These are phyloP conservation scores for Epichloe sibirici DNA, from an alignment of 2,329 filamentous ascomycete species.

Conservation along the genomic window DNA sequence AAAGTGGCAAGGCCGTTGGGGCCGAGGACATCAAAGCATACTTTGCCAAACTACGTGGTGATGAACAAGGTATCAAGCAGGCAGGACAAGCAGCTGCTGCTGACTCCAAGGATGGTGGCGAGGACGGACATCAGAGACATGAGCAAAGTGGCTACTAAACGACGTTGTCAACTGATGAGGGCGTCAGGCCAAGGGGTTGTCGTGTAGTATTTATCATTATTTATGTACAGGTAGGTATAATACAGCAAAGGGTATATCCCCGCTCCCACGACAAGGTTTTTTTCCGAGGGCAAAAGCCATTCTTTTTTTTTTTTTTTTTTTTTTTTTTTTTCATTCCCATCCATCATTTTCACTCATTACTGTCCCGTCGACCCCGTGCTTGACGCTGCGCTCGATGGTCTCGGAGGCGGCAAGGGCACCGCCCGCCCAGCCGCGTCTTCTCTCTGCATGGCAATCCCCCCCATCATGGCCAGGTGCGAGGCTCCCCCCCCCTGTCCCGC, in stretches of 20 bases:
- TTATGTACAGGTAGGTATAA: too few relatives aligned
- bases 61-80: slow-evolving; percentile 60
- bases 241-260: too few relatives aligned
- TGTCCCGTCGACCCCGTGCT: slow-evolving; percentile 31
- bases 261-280: too few relatives aligned
- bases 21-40: slow-evolving; percentile 95
- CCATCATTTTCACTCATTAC: slow-evolving; percentile 5
- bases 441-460: slow-evolving; percentile 27
- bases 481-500: slow-evolving; percentile 8
- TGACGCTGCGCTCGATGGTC: slow-evolving; percentile 27
- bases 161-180: too few relatives aligned
- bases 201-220: too few relatives aligned
- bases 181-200: too few relatives aligned
- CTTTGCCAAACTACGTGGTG: slow-evolving; percentile 87
- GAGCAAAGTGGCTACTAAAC: slow-evolving; percentile 42
- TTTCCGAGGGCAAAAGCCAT: too few relatives aligned
- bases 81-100: slow-evolving; percentile 41
- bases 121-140: slow-evolving; percentile 24
- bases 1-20: slow-evolving; percentile 75
- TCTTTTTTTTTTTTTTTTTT: too few relatives aligned
- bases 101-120: slow-evolving; percentile 20
- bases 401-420: slow-evolving; percentile 19
- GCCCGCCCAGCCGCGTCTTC: slow-evolving; percentile 19
- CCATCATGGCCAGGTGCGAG: slow-evolving; percentile 17
- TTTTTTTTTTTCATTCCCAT: neutral